Base-by-base conservation (phyloP, 1,284 basidiomycete species). In the Porogramme epimiltina region DNA sequence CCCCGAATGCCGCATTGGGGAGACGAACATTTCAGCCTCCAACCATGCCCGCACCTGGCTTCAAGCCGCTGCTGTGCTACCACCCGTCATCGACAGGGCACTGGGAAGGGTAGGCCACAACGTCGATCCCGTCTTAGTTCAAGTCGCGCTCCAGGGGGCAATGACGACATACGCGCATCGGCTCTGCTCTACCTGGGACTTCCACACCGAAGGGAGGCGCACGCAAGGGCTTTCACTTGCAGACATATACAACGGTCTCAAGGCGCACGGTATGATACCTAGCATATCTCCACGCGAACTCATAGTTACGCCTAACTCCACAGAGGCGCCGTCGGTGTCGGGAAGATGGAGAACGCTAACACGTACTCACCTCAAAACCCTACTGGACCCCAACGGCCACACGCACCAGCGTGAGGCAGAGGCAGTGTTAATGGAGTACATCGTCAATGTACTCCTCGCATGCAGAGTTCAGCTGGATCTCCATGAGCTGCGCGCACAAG, bases 261-360 rank as follows among this genome's bases (percentile, higher is more conserved):
- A 72, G 39, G 68, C 69, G 51, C 64, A 68, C 36, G 80, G 82
- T 81, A 45, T 42, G 52, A 13, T 37, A 61, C 69, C 63, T 11
- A 19, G 3, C 19, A 4, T 19, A 8, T 5, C 28, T 26, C 3
- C n/a, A 5, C 19, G 19, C 13, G 0, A 15, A 18, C 19, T 25
- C 5, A 2, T 6, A 1, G 8, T 3, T 31, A n/a, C 13, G 18
- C 20, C 46, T 15, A 1, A 15, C 16, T 41, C 37, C n/a, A 19
- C 45, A 84, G 81, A 79, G 60, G 70, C 74, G 28, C 80, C 78
- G 62, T 67, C 76, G 0, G 70, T 82, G 15, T 72, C 78, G 9
- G 80, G 79, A 38, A 72, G 75, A 41, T 84, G 82, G 81, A 73
- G 80, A 45, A 70, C 78, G 24, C 54, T 84, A 50, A 77, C 78